Base-by-base conservation (phyloP, 371 early-diverging fungal genomes). In the Thermomucor indicae-seudaticae region DNA sequence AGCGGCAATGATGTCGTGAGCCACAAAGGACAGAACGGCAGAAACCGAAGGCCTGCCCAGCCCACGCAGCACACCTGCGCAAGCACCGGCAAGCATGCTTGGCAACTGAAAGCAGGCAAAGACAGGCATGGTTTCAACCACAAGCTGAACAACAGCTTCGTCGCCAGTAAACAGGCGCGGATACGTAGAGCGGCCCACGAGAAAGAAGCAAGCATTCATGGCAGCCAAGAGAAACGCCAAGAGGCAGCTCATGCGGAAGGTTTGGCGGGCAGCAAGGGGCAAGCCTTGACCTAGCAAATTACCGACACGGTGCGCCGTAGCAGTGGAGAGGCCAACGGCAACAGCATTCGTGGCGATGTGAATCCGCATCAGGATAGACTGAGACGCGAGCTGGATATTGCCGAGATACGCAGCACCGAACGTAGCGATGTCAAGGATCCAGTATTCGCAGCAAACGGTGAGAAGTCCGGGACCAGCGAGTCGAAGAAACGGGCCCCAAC, bases 391-490 rank as follows among this genome's bases (percentile, higher is more conserved):
- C 20, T 80, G 70, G 4, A 64, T 52, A 12, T 80, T 85, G 19
- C 93, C 90, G 8, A 96, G 64, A 48, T 83, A 84, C 37, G 83
- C 80, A 4, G 93, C 87, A 0, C 85, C 86, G 50, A 96, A 67
- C 0, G 91, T 90, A 5, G 88, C 76, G 19, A 90, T 51, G 60
- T 93, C 70, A 52, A 65, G 67, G 7, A 78, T 75, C 82, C 85
- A 86, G 85, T 85, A 85, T 58, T 89, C 90, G 6, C 82, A 79
- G 62, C 87, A 85, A 16, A 84, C 64, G 88, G 89, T 49, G 14
- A 60, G 24, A 19, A 53, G 51, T 30, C 57, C 47, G 20, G 60
- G 49, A 28, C 83, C 39, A 0, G 85, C 90, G 30, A 91, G 68
- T 35, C 70, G 75, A 53, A 84, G 49, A 53, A 86, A 90, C 22